Conservation (phyloP, 306 rosid species). For the Vigna trinervia region DNA sequence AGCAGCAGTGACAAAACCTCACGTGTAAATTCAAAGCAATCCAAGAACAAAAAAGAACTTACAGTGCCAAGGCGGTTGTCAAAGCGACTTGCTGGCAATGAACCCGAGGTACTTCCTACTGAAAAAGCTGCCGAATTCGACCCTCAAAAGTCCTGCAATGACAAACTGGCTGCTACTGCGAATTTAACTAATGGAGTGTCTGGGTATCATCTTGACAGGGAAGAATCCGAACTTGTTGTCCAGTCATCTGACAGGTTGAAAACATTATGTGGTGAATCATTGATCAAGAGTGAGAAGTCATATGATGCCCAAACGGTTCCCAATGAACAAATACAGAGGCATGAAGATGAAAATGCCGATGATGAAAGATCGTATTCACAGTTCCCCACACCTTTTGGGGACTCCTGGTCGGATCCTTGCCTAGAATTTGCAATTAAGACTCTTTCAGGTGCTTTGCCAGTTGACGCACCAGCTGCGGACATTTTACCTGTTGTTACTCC, state of each 20-base stretch:
- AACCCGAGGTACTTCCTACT: conserved; percentile 53
- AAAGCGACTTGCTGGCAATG: conserved; percentile 56
- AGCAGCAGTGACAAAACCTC: conserved; percentile 45
- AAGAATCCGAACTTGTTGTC: conserved; percentile 30
- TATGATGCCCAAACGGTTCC: conserved; percentile 41
- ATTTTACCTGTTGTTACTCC: conserved; percentile 38
- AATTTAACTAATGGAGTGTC: conserved; percentile 46
- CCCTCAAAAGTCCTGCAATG: conserved; percentile 36
- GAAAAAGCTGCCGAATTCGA: conserved; percentile 51
- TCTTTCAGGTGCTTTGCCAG: conserved; percentile 69
- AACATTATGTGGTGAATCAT: conserved; percentile 39
- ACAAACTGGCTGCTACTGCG: conserved; percentile 37
- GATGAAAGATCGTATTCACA: background rate
- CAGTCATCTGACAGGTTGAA: conserved; percentile 37
- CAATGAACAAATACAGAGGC: conserved; percentile 43
- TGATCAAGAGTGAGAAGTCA: conserved; percentile 41
- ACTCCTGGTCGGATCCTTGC: conserved; percentile 81
- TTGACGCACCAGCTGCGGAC: conserved; percentile 52
- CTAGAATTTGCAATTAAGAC: conserved; percentile 77
- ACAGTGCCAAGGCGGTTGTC: conserved; percentile 51
- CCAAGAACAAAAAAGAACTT: conserved; percentile 57
- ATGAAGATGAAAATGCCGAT: conserved; percentile 44
- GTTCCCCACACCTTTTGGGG: conserved; percentile 37
- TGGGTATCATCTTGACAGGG: conserved; percentile 13
- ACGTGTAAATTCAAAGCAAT: conserved; percentile 45